These are phyloP conservation scores for Aegilops speltoides DNA, from an alignment of 176 grass and related monocot species.

Conservation along the genomic window DNA sequence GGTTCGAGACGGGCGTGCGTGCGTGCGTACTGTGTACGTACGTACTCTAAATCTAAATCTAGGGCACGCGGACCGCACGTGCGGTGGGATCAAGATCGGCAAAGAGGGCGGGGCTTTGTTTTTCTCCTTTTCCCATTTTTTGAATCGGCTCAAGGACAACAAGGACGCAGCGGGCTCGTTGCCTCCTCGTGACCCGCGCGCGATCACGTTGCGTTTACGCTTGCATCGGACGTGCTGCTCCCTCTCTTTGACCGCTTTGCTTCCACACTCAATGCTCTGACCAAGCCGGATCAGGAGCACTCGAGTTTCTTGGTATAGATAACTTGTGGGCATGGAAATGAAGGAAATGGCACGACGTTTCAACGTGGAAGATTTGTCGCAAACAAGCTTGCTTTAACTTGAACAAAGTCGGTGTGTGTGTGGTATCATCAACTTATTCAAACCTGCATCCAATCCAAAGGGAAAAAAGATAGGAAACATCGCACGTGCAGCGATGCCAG, in stretches of 20 bases:
- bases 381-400: background rate
- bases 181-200: slow-evolving; percentile 24
- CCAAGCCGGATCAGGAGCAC: background rate
- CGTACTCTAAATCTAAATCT: background rate
- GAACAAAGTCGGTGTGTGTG: background rate
- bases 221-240: background rate
- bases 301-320: too few relatives aligned
- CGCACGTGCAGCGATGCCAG: slow-evolving; percentile 44
- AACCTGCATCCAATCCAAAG: background rate
- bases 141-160: background rate
- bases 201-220: background rate
- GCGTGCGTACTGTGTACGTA: background rate
- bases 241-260: slow-evolving; percentile 5
- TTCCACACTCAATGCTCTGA: background rate
- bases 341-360: background rate
- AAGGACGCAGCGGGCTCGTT: background rate
- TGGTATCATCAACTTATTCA: background rate
- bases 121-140: background rate
- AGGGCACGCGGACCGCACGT: slow-evolving; percentile 41
- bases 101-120: background rate
- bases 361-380: background rate
- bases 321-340: background rate
- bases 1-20: slow-evolving; percentile 10
- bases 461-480: slow-evolving; percentile 21
- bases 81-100: slow-evolving; percentile 19